phyloP scores from a whole-genome alignment of 1,284 basidiomycete genomes.

The Malassezia yamatoensis region DNA sequence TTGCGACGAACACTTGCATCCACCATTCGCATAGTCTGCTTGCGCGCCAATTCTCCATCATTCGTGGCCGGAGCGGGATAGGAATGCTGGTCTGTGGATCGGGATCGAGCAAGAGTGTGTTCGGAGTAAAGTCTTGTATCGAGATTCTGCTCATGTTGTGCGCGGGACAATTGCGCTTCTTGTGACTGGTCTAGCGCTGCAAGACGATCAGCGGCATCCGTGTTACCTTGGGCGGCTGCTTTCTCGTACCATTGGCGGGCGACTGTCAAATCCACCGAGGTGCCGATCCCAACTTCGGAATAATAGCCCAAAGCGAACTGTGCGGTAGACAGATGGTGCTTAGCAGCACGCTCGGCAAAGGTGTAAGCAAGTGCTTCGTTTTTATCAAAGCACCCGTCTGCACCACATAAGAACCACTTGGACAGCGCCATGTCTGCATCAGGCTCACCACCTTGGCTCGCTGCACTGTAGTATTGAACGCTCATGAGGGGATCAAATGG shows the following conservation, averaged over 20 bases:
- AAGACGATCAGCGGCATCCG: conserved; percentile 68
- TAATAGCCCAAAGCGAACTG: conserved; percentile 95
- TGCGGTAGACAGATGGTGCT: conserved; percentile 66
- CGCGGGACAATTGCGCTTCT: conserved; percentile 57
- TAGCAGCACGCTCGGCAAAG: conserved; percentile 83
- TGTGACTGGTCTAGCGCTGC: conserved; percentile 55
- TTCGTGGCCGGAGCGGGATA: conserved; percentile 19
- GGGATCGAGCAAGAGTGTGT: conserved; percentile 60
- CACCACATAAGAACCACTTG: conserved; percentile 90
- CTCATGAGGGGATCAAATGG: conserved; percentile 77
- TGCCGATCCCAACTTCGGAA: conserved; percentile 57
- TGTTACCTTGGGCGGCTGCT: conserved; percentile 67
- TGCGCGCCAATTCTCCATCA: conserved; percentile 9
- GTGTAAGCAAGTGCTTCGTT: conserved; percentile 76
- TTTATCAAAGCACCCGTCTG: conserved; percentile 70
- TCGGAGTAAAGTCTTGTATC: conserved; percentile 69
- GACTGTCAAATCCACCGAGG: conserved; percentile 54
- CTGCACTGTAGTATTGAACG: conserved; percentile 79
- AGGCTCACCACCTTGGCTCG: conserved; percentile 57
- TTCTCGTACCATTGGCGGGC: conserved; percentile 60
- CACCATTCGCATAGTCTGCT: conserved; percentile 11
- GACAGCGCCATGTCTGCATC: conserved; percentile 86
- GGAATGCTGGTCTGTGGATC: conserved; percentile 5
- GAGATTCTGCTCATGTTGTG: conserved; percentile 69
- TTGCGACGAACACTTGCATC: conserved; percentile 12